Percentiles rank a stretch among this genome's conserved stretches.
These are phyloP conservation scores for Sporisorium reilianum DNA, from an alignment of 1,284 basidiomycete genomes.

Conservation along the genomic window DNA sequence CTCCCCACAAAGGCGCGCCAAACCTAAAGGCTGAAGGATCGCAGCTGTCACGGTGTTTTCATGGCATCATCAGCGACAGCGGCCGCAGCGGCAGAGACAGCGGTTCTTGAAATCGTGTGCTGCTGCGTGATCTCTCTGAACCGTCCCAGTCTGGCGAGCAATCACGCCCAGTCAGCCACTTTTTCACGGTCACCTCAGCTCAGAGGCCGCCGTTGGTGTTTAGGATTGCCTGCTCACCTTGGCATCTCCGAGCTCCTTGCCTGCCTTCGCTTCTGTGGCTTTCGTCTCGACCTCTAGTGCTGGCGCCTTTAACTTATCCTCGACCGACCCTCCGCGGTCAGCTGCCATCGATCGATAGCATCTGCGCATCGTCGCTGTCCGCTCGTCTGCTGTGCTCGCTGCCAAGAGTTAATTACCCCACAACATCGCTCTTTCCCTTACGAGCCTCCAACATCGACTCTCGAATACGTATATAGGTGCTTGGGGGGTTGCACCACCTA, in stretches of 20 bases:
- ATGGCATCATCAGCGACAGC: background rate
- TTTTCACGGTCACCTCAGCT: background rate
- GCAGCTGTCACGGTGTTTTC: slow-evolving; percentile 2
- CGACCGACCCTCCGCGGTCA: too few species aligned
- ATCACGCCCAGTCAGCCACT: background rate
- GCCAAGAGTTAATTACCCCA: background rate
- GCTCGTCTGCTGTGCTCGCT: background rate
- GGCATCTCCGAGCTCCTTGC: slow-evolving; percentile 14
- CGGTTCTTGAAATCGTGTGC: background rate
- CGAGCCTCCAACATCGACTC: background rate
- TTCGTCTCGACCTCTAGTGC: slow-evolving; percentile 1
- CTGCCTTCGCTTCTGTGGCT: background rate
- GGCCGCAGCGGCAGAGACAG: background rate
- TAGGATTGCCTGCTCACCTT: background rate
- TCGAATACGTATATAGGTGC: background rate
- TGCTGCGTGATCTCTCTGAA: background rate
- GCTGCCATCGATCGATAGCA: background rate
- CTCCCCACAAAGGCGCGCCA: slow-evolving; percentile 1
- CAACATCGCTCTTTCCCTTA: background rate
- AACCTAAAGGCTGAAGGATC: background rate
- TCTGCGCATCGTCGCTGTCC: background rate
- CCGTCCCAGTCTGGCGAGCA: background rate
- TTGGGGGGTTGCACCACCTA: too few species aligned
- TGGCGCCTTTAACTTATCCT: background rate
- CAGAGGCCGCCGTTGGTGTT: background rate